Conservation (phyloP, 1,284 basidiomycete species). For the Rhodotorula sp. region DNA sequence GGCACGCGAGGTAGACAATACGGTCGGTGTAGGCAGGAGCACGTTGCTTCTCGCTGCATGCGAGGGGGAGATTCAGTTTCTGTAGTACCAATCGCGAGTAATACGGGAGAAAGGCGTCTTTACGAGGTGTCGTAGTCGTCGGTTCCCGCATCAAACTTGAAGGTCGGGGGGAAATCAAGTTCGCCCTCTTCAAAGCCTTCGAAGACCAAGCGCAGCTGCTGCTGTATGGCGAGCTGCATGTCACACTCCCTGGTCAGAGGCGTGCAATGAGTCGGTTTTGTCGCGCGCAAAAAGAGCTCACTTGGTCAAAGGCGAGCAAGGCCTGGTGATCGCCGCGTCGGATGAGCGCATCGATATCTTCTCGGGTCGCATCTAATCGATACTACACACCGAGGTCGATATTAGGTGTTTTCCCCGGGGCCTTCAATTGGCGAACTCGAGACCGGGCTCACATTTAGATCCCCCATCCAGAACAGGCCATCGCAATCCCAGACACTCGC, state of each 20-base stretch:
- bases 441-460: conserved; percentile 26
- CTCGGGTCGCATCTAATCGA: conserved; percentile 85
- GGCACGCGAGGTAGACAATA: conserved; percentile 29
- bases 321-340: conserved; percentile 62
- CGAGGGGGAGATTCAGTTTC: too few species aligned
- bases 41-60: conserved; percentile 73
- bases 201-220: conserved; percentile 29
- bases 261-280: too few species aligned
- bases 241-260: not conserved
- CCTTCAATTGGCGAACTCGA: too few species aligned
- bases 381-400: conserved; percentile 56
- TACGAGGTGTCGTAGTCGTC: conserved; percentile 71
- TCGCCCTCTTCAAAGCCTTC: conserved; percentile 35
- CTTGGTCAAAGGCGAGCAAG: conserved; percentile 71
- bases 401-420: too few species aligned
- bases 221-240: conserved; percentile 33
- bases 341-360: conserved; percentile 70
- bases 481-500: conserved; percentile 48
- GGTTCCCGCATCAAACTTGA: conserved; percentile 86
- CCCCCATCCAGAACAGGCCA: conserved; percentile 65
- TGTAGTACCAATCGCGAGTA: not conserved
- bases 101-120: not conserved
- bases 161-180: conserved; percentile 64
- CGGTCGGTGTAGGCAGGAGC: conserved; percentile 73
- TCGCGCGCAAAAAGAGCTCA: not conserved